phyloP scores from a whole-genome alignment of 257 asterid genomes.

The Misopates orontium region DNA sequence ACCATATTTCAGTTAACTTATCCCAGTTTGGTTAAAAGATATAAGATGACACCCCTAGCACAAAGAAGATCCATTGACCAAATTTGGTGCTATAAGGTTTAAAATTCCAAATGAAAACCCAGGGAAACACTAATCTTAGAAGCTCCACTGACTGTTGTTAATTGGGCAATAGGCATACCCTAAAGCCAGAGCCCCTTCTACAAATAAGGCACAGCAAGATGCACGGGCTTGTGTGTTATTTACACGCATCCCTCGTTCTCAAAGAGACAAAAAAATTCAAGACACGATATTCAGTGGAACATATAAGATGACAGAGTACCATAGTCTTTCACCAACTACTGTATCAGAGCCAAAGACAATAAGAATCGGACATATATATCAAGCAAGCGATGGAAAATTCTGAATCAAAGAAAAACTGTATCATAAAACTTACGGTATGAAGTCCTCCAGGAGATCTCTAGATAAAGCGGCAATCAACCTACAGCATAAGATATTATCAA shows the following conservation, averaged over 20 bases:
- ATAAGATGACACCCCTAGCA: too few relatives aligned
- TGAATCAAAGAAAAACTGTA: conserved; percentile 16
- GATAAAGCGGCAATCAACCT: conserved; percentile 90
- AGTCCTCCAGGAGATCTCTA: conserved; percentile 80
- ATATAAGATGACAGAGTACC: neutral
- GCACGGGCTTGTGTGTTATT: too few relatives aligned
- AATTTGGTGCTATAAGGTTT: too few relatives aligned
- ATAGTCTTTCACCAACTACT: neutral
- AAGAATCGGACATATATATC: neutral
- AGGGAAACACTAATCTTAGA: neutral
- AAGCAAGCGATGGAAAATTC: conserved; percentile 9
- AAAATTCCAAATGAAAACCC: too few relatives aligned
- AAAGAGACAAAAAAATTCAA: neutral
- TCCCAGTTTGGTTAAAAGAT: too few relatives aligned
- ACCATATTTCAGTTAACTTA: too few relatives aligned
- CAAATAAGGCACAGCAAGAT: too few relatives aligned
- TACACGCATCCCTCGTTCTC: too few relatives aligned
- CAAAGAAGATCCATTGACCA: too few relatives aligned
- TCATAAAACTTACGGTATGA: conserved; percentile 67
- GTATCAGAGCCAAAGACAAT: conserved; percentile 1
- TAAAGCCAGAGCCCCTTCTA: too few relatives aligned
- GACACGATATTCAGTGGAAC: neutral
- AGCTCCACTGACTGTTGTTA: neutral
- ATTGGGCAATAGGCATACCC: too few relatives aligned
- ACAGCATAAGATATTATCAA: conserved; percentile 24